Percentiles rank a stretch among this genome's conserved stretches.
These are phyloP conservation scores for Oryza meridionalis DNA, from an alignment of 176 grass and related monocot genomes.

Conservation along the genomic window DNA sequence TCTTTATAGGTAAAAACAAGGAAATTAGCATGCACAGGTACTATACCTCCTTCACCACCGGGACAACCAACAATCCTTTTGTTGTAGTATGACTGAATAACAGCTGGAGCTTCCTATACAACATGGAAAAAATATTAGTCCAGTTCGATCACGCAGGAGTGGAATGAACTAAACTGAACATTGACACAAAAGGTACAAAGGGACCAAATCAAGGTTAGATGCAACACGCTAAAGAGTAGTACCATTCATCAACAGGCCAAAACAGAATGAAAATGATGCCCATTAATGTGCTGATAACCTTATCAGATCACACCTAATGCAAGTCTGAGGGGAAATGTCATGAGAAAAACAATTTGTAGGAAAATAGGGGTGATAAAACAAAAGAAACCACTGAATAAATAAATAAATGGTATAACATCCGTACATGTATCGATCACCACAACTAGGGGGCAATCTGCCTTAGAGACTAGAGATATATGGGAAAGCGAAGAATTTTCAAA, in stretches of 20 bases:
- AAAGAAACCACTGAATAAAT: background rate
- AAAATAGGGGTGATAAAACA: background rate
- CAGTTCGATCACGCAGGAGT: conserved; percentile 19
- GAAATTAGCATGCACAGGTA: background rate
- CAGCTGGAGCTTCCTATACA: conserved; percentile 64
- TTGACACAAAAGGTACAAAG: conserved; percentile 10
- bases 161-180: conserved; percentile 15
- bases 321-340: background rate
- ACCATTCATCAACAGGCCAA: background rate
- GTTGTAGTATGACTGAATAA: conserved; percentile 66
- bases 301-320: background rate
- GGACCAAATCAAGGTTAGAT: conserved; percentile 2
- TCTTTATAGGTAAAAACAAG: background rate
- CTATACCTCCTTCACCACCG: conserved; percentile 68
- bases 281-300: background rate
- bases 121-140: background rate
- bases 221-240: conserved; percentile 18
- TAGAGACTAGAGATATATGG: background rate
- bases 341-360: background rate
- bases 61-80: conserved; percentile 82
- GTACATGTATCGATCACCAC: background rate
- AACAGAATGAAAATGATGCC: conserved; percentile 8
- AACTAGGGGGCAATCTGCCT: conserved; percentile 11
- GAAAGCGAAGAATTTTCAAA: background rate
- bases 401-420: background rate